These are phyloP conservation scores for Nosema bombycis DNA, from an alignment of 371 early-diverging fungal species.

Conservation along the genomic window DNA sequence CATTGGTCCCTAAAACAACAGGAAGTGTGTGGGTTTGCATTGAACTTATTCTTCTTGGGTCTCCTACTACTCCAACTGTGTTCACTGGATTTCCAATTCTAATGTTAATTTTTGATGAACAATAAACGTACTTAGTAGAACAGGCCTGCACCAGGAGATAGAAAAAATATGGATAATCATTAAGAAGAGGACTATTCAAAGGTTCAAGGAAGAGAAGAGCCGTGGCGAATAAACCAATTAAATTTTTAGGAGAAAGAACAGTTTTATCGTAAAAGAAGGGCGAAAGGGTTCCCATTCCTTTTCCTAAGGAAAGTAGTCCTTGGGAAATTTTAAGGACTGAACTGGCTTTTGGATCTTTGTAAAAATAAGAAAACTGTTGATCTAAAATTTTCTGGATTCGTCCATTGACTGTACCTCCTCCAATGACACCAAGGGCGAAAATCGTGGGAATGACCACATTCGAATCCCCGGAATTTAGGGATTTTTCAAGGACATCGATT, in stretches of 20 bases:
- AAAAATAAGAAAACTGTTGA: constrained; percentile 85
- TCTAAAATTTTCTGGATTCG: constrained; percentile 88
- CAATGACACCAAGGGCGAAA: constrained; percentile 92
- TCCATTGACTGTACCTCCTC: constrained; percentile 97
- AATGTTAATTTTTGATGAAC: constrained; percentile 78
- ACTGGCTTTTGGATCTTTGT: constrained; percentile 80
- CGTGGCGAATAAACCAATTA: constrained; percentile 55
- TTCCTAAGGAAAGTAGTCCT: constrained; percentile 58
- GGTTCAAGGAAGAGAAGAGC: constrained; percentile 58
- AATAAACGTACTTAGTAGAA: constrained; percentile 89
- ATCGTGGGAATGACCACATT: constrained; percentile 72
- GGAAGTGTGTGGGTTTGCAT: constrained; percentile 95
- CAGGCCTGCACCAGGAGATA: constrained; percentile 82
- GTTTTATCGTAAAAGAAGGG: constrained; percentile 41
- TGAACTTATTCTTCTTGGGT: constrained; percentile 91
- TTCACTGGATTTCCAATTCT: constrained; percentile 93
- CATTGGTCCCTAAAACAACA: constrained; percentile 82
- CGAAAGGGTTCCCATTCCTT: constrained; percentile 47
- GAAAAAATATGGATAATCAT: constrained; percentile 78
- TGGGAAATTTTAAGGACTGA: constrained; percentile 90
- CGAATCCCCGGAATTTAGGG: constrained; percentile 82
- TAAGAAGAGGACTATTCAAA: constrained; percentile 62
- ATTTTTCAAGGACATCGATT: constrained; percentile 84
- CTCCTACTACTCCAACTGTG: constrained; percentile 92
- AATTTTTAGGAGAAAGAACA: constrained; percentile 40